These are phyloP conservation scores for Mycosphaerelloides madeirae DNA, from an alignment of 2,329 filamentous ascomycete genomes.

Conservation along the genomic window DNA sequence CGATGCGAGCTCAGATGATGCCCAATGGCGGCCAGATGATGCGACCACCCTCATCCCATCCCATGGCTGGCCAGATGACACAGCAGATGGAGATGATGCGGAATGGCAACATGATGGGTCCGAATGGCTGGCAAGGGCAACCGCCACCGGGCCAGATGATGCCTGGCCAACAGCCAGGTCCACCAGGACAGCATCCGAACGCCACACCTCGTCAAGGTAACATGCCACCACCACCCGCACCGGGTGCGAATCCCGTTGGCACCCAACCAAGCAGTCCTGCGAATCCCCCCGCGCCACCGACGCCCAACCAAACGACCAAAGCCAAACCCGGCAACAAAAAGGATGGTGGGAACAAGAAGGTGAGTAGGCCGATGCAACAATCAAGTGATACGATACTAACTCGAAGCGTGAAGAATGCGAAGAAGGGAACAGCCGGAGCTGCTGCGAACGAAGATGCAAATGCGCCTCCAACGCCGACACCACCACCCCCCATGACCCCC, in stretches of 20 bases:
- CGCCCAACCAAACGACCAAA: constrained; percentile 69
- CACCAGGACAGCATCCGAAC: constrained; percentile 51
- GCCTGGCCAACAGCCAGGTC: constrained; percentile 40
- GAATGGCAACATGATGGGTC: constrained; percentile 28
- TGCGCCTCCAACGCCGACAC: constrained; percentile 44
- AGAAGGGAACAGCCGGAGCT: constrained; percentile 41
- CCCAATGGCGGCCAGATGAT: constrained; percentile 20
- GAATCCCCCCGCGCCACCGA: constrained; percentile 60
- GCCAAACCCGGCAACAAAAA: constrained; percentile 70
- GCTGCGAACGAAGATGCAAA: constrained; percentile 38
- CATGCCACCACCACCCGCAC: constrained; percentile 49
- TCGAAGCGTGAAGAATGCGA: constrained; percentile 19
- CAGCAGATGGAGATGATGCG: constrained; percentile 44
- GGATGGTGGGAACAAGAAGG: constrained; percentile 48
- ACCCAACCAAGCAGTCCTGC: constrained; percentile 47
- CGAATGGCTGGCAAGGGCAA: constrained; percentile 33
- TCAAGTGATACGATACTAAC: not conserved
- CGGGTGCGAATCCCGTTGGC: constrained; percentile 37
- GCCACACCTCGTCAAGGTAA: constrained; percentile 69
- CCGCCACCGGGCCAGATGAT: constrained; percentile 35
- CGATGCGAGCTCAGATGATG: constrained; percentile 22
- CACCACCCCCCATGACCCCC: constrained; percentile 46
- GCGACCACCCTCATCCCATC: constrained; percentile 59
- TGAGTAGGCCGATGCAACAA: not conserved
- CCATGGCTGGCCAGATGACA: constrained; percentile 49